These are phyloP conservation scores for Capsicum chinense DNA, from an alignment of 257 asterid species.

Conservation along the genomic window DNA sequence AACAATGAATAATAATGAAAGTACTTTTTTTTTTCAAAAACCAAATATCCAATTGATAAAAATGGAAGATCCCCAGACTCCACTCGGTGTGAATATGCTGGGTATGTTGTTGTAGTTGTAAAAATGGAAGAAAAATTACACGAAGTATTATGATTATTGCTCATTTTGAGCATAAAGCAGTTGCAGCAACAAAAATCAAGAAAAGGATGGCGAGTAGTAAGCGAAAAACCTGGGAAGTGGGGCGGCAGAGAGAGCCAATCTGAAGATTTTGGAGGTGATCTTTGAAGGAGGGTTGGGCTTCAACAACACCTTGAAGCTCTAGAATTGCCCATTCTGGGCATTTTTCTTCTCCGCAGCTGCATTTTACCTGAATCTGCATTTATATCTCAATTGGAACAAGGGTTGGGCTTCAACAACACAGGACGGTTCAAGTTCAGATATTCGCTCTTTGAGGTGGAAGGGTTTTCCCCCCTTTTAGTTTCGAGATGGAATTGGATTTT, in stretches of 20 bases:
- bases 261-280: constrained; percentile 69
- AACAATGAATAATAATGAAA: too few relatives aligned
- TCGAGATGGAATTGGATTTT: not conserved
- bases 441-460: not conserved
- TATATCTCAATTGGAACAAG: not conserved
- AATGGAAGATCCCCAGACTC: too few relatives aligned
- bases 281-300: constrained; percentile 69
- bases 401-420: too few relatives aligned
- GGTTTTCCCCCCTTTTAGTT: not conserved
- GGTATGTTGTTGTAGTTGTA: too few relatives aligned
- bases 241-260: constrained; percentile 89
- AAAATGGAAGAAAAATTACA: too few relatives aligned
- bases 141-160: too few relatives aligned
- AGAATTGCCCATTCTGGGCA: constrained; percentile 94
- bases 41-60: too few relatives aligned
- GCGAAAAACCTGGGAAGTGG: constrained; percentile 65
- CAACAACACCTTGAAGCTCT: constrained; percentile 88
- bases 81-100: too few relatives aligned
- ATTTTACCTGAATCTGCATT: constrained; percentile 82
- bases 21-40: too few relatives aligned
- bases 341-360: constrained; percentile 80
- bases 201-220: not conserved
- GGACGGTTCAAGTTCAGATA: too few relatives aligned
- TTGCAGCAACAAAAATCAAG: too few relatives aligned
- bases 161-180: too few relatives aligned